Evolutionary conservation across 129 eudicot genomes (phyloP), one percentile per base, ranked within the genome.

Genomic region (Flaveria sonorensis): DNA sequence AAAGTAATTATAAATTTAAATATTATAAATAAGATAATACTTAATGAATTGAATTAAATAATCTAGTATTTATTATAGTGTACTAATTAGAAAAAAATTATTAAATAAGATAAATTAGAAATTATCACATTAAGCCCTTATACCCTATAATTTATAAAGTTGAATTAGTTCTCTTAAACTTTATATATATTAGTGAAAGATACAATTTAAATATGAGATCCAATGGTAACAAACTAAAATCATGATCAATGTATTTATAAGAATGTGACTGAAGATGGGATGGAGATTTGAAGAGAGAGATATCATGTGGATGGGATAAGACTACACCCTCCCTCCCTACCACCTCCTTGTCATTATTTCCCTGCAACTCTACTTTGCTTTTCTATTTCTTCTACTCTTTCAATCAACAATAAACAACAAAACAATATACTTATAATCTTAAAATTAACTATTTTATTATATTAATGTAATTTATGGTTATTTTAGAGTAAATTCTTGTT

Each of bases 351-450:
- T 73, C 79, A 73, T 80, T 30, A 73, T 73, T 65, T 73, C 42
- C 23, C 79, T 80, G 79, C 79, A 80, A 80, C 83, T 80, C 79
- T 66, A 56, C 78, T 64, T 51, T 79, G 73, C 67, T 64, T 52
- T 62, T 64, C 16, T 46, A 26, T 26, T 63, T 63, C 36, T 51
- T 59, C 15, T 21, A 73, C 74, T 46, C 74, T 79, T 71, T 65
- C 83, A 65, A 72, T 65, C 74, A 72, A 15, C 83, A 79, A 62
- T 43, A 51, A 21, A 46, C 73, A 72, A 43, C 14, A 47, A 18
- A 9, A 60, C 13, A 61, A 42, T 13, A 23, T 36, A 14, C 40
- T 4, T 36, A 32, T 8, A 63, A 67, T 7, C 13, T 8, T 28
- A 18, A n/a, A 66, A 0, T 15, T n/a, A 40, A 7, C 28, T 1